These are phyloP conservation scores for Hylodesmum podocarpum DNA, from an alignment of 306 rosid species.

Conservation along the genomic window DNA sequence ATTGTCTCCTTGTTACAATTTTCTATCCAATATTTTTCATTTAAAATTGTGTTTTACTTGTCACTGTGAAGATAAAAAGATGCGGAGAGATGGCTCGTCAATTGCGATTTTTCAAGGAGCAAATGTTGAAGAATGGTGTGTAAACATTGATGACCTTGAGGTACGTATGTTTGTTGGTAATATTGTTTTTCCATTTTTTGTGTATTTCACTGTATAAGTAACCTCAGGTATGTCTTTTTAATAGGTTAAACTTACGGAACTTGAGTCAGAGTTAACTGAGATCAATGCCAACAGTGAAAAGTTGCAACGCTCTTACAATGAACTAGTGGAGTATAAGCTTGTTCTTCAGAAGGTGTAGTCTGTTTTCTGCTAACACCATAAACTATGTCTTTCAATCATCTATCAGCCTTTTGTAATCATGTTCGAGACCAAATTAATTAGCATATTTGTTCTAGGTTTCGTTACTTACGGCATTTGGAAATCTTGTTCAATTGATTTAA, in stretches of 20 bases:
- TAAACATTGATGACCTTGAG: conserved; percentile 80
- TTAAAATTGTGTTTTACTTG: not conserved
- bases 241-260: conserved; percentile 84
- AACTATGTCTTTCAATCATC: not conserved
- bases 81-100: conserved; percentile 94
- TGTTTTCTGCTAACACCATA: conserved; percentile 18
- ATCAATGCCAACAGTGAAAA: conserved; percentile 88
- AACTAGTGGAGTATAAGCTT: conserved; percentile 85
- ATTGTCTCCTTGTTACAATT: no score
- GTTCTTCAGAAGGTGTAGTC: conserved; percentile 77
- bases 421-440: not conserved
- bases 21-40: no score
- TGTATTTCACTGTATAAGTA: not conserved
- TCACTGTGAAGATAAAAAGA: conserved; percentile 67
- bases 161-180: conserved; percentile 39
- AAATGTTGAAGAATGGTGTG: conserved; percentile 77
- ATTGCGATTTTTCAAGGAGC: conserved; percentile 83
- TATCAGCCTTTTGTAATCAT: not conserved
- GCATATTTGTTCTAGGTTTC: not conserved
- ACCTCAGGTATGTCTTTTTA: conserved; percentile 29
- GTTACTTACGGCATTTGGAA: no score
- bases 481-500: no score
- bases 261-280: conserved; percentile 83
- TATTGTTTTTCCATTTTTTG: not conserved
- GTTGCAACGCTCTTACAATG: conserved; percentile 82